Evolutionary conservation across 495 filamentous ascomycete genomes (phyloP), one percentile per base, ranked within the genome.

Genomic region (Aspergillus panamensis): DNA sequence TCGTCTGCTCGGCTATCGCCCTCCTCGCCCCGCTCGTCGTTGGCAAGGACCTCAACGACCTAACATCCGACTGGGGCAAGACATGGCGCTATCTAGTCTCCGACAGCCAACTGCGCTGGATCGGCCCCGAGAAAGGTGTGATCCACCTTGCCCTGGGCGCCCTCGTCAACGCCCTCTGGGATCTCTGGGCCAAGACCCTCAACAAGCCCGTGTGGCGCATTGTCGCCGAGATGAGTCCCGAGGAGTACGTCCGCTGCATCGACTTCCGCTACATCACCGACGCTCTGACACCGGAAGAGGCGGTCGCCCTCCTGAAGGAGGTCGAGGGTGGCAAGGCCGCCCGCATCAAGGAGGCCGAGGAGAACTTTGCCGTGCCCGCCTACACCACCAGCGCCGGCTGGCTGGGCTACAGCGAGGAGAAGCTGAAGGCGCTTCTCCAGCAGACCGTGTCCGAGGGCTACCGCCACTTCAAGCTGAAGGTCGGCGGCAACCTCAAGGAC

Each of bases 201-300:
- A 77, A 81, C 35, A 96, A 96, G 73, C 92, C 92, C 10, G 88
- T 97, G 3, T 97, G 92, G 92, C 80, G 85, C 21, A 86, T 96
- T 59, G 86, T 96, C 8, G 87, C 87, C 0, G 91, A 96, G 48
- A 95, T 96, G 88, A 85, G 80, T 3, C 90, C 91, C 5, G 87
- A 94, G 72, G 85, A 96, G 72, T 83, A 94, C 51, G 90, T 96
- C 12, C 70, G 80, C 50, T 92, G 89, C 75, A 90, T 96, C 67
- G 92, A 96, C 74, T 96, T 96, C 76, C 79, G 92, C 21, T 96
- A 96, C 68, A 92, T 96, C 72, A 92, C 88, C 9, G 91, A 96
- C 73, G 91, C 90, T n/a, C 78, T 96, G 42, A 95, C 92, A 0
- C 90, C 90, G 0, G 86, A 89, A 17, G 92, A 96, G 69, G 91